Evolutionary conservation across 73 alveolate species (phyloP).

Genomic region (Paramecium caudatum): DNA sequence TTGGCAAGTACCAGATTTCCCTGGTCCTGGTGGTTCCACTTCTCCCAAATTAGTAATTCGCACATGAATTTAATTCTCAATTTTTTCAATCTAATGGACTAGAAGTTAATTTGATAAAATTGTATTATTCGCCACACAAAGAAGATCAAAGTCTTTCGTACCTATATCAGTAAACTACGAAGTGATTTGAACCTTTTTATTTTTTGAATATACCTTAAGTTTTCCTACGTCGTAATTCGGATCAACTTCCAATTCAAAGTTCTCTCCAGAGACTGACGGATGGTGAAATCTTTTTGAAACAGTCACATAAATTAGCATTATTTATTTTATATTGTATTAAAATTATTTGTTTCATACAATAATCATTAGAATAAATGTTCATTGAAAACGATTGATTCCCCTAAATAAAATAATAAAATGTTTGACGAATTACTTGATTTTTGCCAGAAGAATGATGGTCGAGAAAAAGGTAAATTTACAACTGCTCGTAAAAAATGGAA

Average conservation of each 20-base stretch:
- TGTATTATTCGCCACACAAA: background rate
- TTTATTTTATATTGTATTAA: background rate
- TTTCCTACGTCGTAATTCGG: background rate
- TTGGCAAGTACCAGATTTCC: too few species aligned
- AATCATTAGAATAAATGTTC: constrained; percentile 11
- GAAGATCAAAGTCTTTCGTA: background rate
- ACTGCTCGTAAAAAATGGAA: constrained; percentile 33
- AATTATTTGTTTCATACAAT: background rate
- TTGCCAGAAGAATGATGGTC: constrained; percentile 24
- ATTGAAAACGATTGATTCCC: background rate
- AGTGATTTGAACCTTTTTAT: background rate
- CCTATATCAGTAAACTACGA: background rate
- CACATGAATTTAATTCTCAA: constrained; percentile 23
- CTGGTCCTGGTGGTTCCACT: too few species aligned
- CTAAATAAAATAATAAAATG: too few species aligned
- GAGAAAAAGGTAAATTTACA: background rate
- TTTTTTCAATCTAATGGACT: background rate
- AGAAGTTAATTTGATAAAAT: background rate
- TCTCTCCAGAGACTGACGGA: background rate
- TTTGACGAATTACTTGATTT: constrained; percentile 22
- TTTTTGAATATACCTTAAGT: background rate
- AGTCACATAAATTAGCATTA: background rate
- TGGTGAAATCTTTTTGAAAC: background rate
- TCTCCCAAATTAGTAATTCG: background rate
- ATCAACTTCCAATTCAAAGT: background rate